Percentiles rank a stretch among this genome's conserved stretches.
phyloP scores from a whole-genome alignment of 257 asterid species.

The Phtheirospermum japonicum region DNA sequence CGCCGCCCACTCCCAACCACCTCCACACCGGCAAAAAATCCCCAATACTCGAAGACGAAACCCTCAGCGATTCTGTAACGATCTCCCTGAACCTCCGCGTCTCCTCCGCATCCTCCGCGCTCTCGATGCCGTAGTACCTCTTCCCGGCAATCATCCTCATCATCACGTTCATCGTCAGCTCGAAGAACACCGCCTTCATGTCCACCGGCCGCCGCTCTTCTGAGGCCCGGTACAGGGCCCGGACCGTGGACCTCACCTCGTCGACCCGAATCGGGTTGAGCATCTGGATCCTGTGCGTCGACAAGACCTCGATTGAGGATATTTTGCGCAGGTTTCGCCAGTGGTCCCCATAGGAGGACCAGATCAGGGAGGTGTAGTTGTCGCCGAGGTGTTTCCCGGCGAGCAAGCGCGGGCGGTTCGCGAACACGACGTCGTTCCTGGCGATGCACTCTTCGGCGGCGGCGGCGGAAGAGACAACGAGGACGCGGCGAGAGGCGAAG shows the following conservation, averaged over 20 bases:
- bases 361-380: slow-evolving; percentile 46
- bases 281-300: slow-evolving; percentile 50
- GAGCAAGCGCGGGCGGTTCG: slow-evolving; percentile 55
- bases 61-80: slow-evolving; percentile 32
- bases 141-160: slow-evolving; percentile 61
- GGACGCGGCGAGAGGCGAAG: slow-evolving; percentile 64
- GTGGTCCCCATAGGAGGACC: slow-evolving; percentile 58
- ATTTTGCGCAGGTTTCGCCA: slow-evolving; percentile 64
- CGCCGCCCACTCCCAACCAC: slow-evolving; percentile 43
- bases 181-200: slow-evolving; percentile 42
- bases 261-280: slow-evolving; percentile 51
- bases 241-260: slow-evolving; percentile 48
- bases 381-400: slow-evolving; percentile 55
- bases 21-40: slow-evolving; percentile 50
- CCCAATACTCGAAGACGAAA: slow-evolving; percentile 26
- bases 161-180: slow-evolving; percentile 43
- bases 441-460: slow-evolving; percentile 66
- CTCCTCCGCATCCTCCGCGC: slow-evolving; percentile 42
- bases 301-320: slow-evolving; percentile 48
- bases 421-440: slow-evolving; percentile 51
- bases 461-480: slow-evolving; percentile 63
- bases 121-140: slow-evolving; percentile 38
- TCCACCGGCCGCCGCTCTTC: slow-evolving; percentile 41
- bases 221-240: slow-evolving; percentile 28
- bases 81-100: slow-evolving; percentile 47